Conservation (phyloP, 2,329 filamentous ascomycete genomes). For the Trichoderma aggressivum region DNA sequence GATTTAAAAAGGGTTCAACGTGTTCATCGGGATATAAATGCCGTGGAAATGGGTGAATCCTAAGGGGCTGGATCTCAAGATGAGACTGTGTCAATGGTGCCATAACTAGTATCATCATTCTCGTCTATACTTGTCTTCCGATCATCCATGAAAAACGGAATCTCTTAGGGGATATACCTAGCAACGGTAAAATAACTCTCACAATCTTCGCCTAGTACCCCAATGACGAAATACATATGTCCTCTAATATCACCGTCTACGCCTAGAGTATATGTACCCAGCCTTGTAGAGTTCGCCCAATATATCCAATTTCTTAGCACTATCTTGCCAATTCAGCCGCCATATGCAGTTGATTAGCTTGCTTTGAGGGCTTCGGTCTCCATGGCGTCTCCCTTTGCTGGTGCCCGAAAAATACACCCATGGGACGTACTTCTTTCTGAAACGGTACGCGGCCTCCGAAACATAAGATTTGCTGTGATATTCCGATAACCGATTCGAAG, state of each 20-base stretch:
- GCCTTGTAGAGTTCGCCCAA: neutral
- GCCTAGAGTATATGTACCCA: accelerated
- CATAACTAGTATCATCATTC: neutral
- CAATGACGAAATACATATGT: no score
- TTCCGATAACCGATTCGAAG: neutral
- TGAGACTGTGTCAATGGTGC: neutral
- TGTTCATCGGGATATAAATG: neutral
- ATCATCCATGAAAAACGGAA: neutral
- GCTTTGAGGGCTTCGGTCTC: no score
- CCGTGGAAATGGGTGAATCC: neutral
- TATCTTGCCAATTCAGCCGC: neutral
- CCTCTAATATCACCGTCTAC: no score
- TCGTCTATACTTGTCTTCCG: neutral
- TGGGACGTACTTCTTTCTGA: neutral
- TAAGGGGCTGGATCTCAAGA: neutral
- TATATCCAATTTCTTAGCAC: neutral
- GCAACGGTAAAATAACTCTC: no score
- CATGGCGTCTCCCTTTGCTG: neutral
- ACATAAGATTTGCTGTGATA: neutral
- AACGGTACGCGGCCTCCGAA: accelerated
- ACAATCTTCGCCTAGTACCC: no score
- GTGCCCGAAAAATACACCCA: neutral
- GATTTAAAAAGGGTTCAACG: neutral
- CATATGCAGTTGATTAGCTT: neutral
- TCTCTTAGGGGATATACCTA: no score